phyloP scores from a whole-genome alignment of 169 alveolate genomes.

The Plasmodium yoelii region DNA sequence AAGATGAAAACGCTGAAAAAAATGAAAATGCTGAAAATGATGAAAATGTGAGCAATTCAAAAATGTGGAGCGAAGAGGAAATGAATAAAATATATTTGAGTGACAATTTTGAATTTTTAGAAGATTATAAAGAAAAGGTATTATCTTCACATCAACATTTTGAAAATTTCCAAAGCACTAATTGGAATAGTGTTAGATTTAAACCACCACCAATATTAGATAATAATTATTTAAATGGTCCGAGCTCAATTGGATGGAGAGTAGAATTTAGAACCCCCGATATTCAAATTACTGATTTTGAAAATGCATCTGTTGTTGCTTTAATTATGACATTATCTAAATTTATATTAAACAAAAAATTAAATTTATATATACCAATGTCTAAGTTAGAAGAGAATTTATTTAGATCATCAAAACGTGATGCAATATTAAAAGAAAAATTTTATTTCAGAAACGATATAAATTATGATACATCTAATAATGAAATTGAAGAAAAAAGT shows the following conservation, averaged over 20 bases:
- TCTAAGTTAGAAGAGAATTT: constrained; percentile 93
- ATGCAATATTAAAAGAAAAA: constrained; percentile 88
- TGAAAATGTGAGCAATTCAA: constrained; percentile 33
- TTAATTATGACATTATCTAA: constrained; percentile 83
- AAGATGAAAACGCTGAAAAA: constrained; percentile 48
- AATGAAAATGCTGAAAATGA: constrained; percentile 44
- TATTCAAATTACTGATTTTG: constrained; percentile 95
- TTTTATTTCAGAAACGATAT: constrained; percentile 89
- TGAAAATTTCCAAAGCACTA: constrained; percentile 95
- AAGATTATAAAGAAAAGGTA: constrained; percentile 72
- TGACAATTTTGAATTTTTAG: constrained; percentile 50
- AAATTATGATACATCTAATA: constrained; percentile 66
- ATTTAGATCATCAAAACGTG: constrained; percentile 88
- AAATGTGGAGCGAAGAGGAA: not conserved
- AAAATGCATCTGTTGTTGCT: constrained; percentile 92
- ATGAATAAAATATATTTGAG: constrained; percentile 28
- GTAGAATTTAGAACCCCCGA: constrained; percentile 97
- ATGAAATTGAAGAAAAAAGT: constrained; percentile 76
- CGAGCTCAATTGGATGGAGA: constrained; percentile 89
- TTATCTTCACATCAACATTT: constrained; percentile 87
- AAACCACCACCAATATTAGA: constrained; percentile 94
- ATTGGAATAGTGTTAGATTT: constrained; percentile 97
- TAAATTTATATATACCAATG: constrained; percentile 94
- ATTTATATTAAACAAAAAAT: constrained; percentile 84
- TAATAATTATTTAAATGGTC: constrained; percentile 53